Base-by-base conservation (phyloP, 2,329 filamentous ascomycete species). In the Botrytis medusae region DNA sequence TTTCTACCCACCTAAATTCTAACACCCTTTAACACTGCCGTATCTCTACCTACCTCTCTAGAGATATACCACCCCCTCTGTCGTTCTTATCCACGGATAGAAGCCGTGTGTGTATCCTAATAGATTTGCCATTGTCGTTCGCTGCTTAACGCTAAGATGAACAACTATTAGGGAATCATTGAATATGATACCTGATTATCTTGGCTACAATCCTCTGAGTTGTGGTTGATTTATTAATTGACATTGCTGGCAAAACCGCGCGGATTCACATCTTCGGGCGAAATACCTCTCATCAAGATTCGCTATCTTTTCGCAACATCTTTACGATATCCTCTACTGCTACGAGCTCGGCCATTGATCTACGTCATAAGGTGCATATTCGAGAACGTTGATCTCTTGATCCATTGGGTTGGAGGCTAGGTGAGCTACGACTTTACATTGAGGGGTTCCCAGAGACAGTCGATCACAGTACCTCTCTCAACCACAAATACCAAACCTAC, bases 121-220 rank as follows among this genome's bases (percentile, higher is more conserved):
- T 32, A 42, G 34, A 68, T 20, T 18, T 57, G 18, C 18, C 65
- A 57, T 34, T 29, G 20, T 34, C 65, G 9, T 34, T 40, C 65
- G 9, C 48, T 40, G 25, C 44, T 57, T 57, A 42, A 40, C 37
- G 34, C 57, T 34, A 63, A 42, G 32, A 71, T 64, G 40, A n/a
- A 42, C 44, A 64, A 71, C 22, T 64, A 8, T 25, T 64, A 22
- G 54, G 54, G 57, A 62, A 48, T 68, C 14, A 57, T 40, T 32
- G 70, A 68, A 68, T 32, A 72, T 72, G 71, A 68, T 72, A 69
- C 42, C 37, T 48, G 42, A 10, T 51, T 12, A n/a, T 51, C 62
- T 60, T 32, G 29, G 51, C 63, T 68, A 42, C 40, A 57, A 60
- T 68, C 71, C 51, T 63, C 40, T 67, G 62, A 72, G 51, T 54